Base-by-base conservation (phyloP, 2,329 filamentous ascomycete species). In the Colletotrichum sp. region DNA sequence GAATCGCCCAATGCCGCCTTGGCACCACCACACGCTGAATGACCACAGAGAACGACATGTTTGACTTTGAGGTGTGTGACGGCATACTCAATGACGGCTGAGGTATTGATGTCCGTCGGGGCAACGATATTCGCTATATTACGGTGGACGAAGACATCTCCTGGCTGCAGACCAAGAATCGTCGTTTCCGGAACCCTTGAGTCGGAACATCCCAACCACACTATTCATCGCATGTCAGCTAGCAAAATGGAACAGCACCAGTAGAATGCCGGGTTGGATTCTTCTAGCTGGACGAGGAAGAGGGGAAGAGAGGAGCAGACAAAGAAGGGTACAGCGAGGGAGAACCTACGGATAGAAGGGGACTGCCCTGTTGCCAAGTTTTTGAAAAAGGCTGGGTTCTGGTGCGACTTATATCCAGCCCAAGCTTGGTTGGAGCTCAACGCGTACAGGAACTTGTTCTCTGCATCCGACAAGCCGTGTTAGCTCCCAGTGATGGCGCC, bases 131-230 rank as follows among this genome's bases (percentile, higher is more conserved):
- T 98, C 85, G 95, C 95, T 83, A 98, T 96, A 88, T 98, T 98
- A 83, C 95, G 94, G 88, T 98, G 95, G 69, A 95, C 94, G 84
- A 98, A 98, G 79, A 98, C 93, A 80, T 98, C 95, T 75, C 95
- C 95, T 5, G 95, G 95, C 81, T 95, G 90, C 75, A 95, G 89
- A 81, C 94, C 93, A 32, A 96, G 90, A 81, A 98, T 90, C 65
- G 93, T 95, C 7, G 95, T 96, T 85, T 97, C 95, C 2, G 95
- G 95, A 79, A 95, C 93, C 78, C 95, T 94, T 52, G 93, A 95
- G 87, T 98, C 95, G 80, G 95, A 94, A 87, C 95, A 98, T 76
- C 95, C 95, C 79, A 98, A 91, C 95, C 95, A 98, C 75, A 98
- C 89, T 91, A 72, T 62, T 57, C n/a, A 10, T 39, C 32, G 30